Evolutionary conservation across 345 rosid genomes (phyloP).

Genomic region (Microthlaspi erraticum): DNA sequence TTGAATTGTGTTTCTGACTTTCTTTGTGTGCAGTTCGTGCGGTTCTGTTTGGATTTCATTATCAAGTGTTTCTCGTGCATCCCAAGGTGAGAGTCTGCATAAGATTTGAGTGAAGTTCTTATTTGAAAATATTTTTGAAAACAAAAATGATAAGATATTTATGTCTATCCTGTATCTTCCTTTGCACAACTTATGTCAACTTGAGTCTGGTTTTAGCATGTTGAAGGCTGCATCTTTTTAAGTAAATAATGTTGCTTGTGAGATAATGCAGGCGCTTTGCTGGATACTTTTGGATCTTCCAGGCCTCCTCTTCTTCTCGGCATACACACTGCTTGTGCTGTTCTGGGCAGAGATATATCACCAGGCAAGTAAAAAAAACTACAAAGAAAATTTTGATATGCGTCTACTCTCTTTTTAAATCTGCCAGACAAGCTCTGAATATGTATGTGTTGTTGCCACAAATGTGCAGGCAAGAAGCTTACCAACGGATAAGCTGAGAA

Average conservation of each 20-base stretch:
- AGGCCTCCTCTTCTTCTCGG: slow-evolving; percentile 87
- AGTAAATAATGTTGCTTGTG: slow-evolving; percentile 24
- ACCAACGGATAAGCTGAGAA: slow-evolving; percentile 88
- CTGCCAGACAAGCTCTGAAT: slow-evolving; percentile 31
- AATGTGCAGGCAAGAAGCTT: slow-evolving; percentile 88
- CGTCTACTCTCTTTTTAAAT: neutral
- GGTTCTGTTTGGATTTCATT: slow-evolving; percentile 92
- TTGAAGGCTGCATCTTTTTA: slow-evolving; percentile 13
- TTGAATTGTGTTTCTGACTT: neutral
- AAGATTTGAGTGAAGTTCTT: slow-evolving; percentile 8
- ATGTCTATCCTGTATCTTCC: neutral
- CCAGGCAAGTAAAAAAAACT: slow-evolving; percentile 62
- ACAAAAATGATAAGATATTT: no score
- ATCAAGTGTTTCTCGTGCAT: slow-evolving; percentile 68
- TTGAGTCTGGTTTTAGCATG: neutral
- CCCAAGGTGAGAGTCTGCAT: slow-evolving; percentile 76
- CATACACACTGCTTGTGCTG: slow-evolving; percentile 87
- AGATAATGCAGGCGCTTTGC: slow-evolving; percentile 62
- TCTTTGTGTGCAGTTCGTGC: slow-evolving; percentile 76
- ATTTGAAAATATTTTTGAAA: no score
- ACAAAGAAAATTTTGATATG: neutral
- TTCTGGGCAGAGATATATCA: slow-evolving; percentile 99
- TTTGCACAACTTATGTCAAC: neutral
- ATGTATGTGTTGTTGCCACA: slow-evolving; percentile 26
- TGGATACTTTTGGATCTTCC: slow-evolving; percentile 83